Evolutionary conservation across 2,329 filamentous ascomycete species (phyloP).

Genomic region (Diaporthe capsici): DNA sequence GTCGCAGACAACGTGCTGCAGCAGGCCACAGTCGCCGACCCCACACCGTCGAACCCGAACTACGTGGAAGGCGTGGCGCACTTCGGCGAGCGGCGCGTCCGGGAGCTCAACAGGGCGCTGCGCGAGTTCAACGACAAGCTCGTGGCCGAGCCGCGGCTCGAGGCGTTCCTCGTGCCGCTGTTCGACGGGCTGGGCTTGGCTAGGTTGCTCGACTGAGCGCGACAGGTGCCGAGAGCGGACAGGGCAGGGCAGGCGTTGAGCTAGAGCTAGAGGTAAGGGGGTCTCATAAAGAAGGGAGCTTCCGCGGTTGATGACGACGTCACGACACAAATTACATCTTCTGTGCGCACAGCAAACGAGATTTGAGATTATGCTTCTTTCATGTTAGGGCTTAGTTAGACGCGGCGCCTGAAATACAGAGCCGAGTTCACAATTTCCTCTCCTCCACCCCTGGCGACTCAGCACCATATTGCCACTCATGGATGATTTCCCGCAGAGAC

Average conservation of each 20-base stretch:
- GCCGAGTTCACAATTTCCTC: neutral
- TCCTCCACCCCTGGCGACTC: neutral
- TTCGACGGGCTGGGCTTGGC: constrained; percentile 55
- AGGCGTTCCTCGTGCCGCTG: constrained; percentile 54
- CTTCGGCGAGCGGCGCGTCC: constrained; percentile 27
- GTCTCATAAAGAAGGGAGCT: neutral
- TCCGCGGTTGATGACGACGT: neutral
- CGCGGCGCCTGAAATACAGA: neutral
- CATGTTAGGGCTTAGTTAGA: neutral
- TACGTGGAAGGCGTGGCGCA: constrained; percentile 30
- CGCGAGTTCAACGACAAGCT: constrained; percentile 54
- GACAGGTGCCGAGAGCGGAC: neutral
- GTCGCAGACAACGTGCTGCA: constrained; percentile 69
- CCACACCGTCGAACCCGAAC: constrained; percentile 50
- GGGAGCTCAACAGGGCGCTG: constrained; percentile 41
- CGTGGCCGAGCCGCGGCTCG: constrained; percentile 49
- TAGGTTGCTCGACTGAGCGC: constrained; percentile 46
- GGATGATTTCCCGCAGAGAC: constrained; percentile 24
- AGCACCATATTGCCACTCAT: constrained; percentile 14
- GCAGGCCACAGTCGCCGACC: constrained; percentile 61
- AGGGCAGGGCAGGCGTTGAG: neutral
- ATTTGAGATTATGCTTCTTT: neutral
- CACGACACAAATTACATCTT: neutral
- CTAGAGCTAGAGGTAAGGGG: too few relatives aligned
- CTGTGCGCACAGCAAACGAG: neutral